Evolutionary conservation across 257 asterid species (phyloP).

Genomic region (Solanum tacnaense): DNA sequence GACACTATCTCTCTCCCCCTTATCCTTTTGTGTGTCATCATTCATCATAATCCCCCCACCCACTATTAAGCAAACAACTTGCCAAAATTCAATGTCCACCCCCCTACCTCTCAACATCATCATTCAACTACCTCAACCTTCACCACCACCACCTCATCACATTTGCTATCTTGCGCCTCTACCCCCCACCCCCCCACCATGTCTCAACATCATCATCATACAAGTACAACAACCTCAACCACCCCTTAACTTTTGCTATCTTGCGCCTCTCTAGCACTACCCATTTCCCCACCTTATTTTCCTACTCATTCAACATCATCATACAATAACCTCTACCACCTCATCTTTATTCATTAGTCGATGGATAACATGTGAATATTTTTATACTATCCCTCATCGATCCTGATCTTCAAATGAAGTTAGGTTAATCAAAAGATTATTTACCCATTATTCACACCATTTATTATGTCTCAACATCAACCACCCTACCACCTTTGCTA

Average conservation of each 20-base stretch:
- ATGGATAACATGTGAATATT: no score
- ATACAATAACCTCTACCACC: background rate
- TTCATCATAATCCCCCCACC: background rate
- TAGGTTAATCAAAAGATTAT: no score
- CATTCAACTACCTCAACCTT: background rate
- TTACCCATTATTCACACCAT: background rate
- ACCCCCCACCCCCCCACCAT: background rate
- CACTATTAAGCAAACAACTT: background rate
- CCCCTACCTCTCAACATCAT: background rate
- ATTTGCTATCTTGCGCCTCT: background rate
- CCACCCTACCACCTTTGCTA: constrained; percentile 1
- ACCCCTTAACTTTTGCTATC: background rate
- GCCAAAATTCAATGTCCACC: background rate
- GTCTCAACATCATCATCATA: background rate
- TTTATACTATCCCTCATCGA: background rate
- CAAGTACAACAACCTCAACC: background rate
- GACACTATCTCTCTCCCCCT: background rate
- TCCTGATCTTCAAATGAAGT: accelerated
- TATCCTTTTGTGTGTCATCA: background rate
- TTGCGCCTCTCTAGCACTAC: background rate
- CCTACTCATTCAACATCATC: background rate
- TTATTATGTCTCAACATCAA: background rate
- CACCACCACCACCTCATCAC: background rate
- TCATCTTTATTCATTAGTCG: no score
- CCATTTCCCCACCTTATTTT: background rate